A percentile compares a stretch with the other conserved stretches of the same genome.
These are phyloP conservation scores for Leptosphaerulina australis DNA, from an alignment of 2,329 filamentous ascomycete genomes.

Conservation along the genomic window DNA sequence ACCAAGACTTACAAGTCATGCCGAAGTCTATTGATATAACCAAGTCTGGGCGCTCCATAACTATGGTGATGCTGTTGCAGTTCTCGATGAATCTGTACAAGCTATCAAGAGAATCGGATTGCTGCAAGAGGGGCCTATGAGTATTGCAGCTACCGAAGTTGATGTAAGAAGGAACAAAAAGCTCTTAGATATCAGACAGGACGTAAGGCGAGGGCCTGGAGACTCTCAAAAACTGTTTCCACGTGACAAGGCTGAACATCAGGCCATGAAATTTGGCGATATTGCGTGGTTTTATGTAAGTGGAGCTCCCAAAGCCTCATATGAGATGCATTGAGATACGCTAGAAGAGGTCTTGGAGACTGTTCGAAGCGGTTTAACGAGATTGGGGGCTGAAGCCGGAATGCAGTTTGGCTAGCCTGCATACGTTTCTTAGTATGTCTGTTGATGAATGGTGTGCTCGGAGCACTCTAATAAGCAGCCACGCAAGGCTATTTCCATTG, in stretches of 20 bases:
- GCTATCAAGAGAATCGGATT: too few relatives aligned
- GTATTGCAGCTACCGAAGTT: too few relatives aligned
- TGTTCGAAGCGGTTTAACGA: background rate
- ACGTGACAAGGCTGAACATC: conserved; percentile 3
- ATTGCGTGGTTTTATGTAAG: background rate
- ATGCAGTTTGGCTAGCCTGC: background rate
- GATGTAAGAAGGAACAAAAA: too few relatives aligned
- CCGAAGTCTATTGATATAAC: conserved; percentile 45
- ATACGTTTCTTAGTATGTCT: background rate
- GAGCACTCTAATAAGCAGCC: background rate
- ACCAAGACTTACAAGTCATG: conserved; percentile 44
- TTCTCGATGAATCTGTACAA: too few relatives aligned
- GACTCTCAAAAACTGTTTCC: too few relatives aligned
- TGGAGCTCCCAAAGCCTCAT: background rate
- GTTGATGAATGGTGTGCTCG: background rate
- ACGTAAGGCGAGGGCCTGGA: too few relatives aligned
- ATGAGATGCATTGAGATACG: background rate
- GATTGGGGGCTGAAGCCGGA: conserved; percentile 1
- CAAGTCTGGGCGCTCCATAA: conserved; percentile 34
- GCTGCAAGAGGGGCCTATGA: too few relatives aligned
- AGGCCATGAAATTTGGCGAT: background rate
- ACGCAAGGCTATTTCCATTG: background rate
- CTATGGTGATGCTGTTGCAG: too few relatives aligned
- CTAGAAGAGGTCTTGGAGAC: background rate
- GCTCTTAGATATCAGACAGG: too few relatives aligned